Conservation (phyloP, 2,329 filamentous ascomycete genomes). For the Penicillium oxalicum region DNA sequence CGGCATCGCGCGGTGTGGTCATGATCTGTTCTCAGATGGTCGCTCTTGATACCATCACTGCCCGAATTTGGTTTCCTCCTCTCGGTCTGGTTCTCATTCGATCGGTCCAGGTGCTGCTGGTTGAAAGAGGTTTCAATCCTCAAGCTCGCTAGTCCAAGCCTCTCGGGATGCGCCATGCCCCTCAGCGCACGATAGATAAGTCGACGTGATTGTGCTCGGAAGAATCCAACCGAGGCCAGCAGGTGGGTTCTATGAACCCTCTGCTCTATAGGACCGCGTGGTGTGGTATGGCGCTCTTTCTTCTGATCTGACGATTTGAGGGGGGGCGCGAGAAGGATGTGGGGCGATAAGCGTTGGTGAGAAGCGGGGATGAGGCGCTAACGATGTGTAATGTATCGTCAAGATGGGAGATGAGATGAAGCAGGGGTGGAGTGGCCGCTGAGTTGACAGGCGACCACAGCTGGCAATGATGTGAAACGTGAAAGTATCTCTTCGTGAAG, state of each 20-base stretch:
- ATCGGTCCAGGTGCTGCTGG: conserved; percentile 23
- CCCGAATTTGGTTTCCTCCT: conserved; percentile 20
- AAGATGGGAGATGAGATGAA: not conserved
- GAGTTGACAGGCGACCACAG: not conserved
- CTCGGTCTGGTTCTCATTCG: conserved; percentile 18
- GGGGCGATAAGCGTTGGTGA: conserved; percentile 15
- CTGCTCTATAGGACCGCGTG: conserved; percentile 4
- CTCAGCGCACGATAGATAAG: conserved; percentile 18
- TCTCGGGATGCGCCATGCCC: conserved; percentile 37
- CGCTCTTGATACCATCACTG: conserved; percentile 35
- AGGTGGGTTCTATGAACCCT: conserved; percentile 20
- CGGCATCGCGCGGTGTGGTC: conserved; percentile 28
- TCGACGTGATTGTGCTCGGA: conserved; percentile 11
- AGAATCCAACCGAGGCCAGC: conserved; percentile 10
- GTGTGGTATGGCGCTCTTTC: conserved; percentile 3
- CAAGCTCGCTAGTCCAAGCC: conserved; percentile 30
- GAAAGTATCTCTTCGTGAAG: not conserved
- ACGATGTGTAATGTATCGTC: conserved; percentile 1
- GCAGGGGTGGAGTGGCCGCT: too few species aligned
- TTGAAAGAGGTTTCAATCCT: conserved; percentile 37
- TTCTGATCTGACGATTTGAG: conserved; percentile 5
- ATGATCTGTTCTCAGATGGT: conserved; percentile 31
- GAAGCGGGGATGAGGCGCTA: conserved; percentile 14
- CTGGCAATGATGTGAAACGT: not conserved
- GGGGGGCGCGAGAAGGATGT: conserved; percentile 9